These are phyloP conservation scores for Saturnispora ahearnii DNA, from an alignment of 805 yeast species.

Conservation along the genomic window DNA sequence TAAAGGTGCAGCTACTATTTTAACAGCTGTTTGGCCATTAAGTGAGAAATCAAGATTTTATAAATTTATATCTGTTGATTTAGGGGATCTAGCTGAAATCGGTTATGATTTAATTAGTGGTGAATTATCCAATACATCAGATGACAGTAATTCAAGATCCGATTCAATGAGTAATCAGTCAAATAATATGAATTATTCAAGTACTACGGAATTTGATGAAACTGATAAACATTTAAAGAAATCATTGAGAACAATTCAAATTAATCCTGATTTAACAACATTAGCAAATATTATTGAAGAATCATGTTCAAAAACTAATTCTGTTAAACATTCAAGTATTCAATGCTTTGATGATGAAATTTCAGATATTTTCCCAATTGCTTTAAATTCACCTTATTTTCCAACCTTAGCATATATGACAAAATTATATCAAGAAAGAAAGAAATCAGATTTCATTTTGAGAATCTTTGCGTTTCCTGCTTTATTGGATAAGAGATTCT, in stretches of 20 bases:
- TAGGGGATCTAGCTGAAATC: conserved; percentile 80
- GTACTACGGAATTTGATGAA: not conserved
- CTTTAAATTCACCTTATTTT: conserved; percentile 73
- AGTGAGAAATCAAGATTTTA: conserved; percentile 58
- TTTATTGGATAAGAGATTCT: conserved; percentile 67
- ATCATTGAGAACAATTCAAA: conserved; percentile 1
- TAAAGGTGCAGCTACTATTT: conserved; percentile 91
- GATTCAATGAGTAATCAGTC: conserved; percentile 6
- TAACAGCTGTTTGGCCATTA: conserved; percentile 94
- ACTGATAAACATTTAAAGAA: not conserved
- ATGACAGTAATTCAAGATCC: conserved; percentile 14
- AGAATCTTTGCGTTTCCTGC: conserved; percentile 93
- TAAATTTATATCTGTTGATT: conserved; percentile 71
- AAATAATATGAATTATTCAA: not conserved
- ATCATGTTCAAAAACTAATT: conserved; percentile 9
- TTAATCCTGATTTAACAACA: conserved; percentile 24
- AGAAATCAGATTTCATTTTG: conserved; percentile 76
- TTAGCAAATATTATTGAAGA: conserved; percentile 9
- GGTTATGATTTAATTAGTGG: conserved; percentile 31
- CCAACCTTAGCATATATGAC: conserved; percentile 82
- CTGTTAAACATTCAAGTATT: conserved; percentile 42
- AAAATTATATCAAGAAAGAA: conserved; percentile 70
- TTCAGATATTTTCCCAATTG: conserved; percentile 79
- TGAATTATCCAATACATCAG: conserved; percentile 23
- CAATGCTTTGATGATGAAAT: conserved; percentile 82